Base-by-base conservation (phyloP, 495 filamentous ascomycete genomes). In the Xylaria bambusicola region DNA sequence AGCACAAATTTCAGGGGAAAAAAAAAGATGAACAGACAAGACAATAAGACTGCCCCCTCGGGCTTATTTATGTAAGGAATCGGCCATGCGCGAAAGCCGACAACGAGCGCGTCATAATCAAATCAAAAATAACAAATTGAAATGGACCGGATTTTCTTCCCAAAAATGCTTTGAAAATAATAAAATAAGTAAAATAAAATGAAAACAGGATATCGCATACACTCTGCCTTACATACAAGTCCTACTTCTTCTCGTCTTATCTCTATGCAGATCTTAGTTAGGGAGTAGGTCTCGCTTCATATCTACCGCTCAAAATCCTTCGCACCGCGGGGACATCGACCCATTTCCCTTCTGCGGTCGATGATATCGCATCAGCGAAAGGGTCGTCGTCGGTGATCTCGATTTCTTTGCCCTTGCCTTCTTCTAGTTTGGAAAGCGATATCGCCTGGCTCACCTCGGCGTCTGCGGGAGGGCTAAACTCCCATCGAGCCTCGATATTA, bases 301-400 rank as follows among this genome's bases (percentile, higher is more conserved):
- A 96, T 75, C 89, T 93, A 44, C 92, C 92, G 67, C 86, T 89
- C 23, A 88, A 77, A 55, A 96, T 65, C 73, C 87, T 93, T 77
- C 85, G 88, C 52, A 84, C 77, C 0, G 86, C 82, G 20, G 84
- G 83, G 40, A 97, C 83, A 21, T 87, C 84, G 31, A 83, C 86
- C 94, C 93, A 98, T 45, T 70, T 77, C 26, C 75, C 73, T 15
- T 75, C 75, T 2, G 78, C 67, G 23, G 68, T 70, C 5, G 72
- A 68, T 23, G 77, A 70, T 4, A 74, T 71, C 20, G 73, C 74
- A 48, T 75, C 76, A 6, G 78, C 78, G 53, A 73, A 73, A 13
- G 71, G 71, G 44, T 74, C 66, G 21, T 74, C 74, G 17, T 71
- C 69, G 13, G 57, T 58, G 48, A 62, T 50, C 18, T 67, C 65